Base-by-base conservation (phyloP, 345 rosid species). In the Pelargonium nanum region DNA sequence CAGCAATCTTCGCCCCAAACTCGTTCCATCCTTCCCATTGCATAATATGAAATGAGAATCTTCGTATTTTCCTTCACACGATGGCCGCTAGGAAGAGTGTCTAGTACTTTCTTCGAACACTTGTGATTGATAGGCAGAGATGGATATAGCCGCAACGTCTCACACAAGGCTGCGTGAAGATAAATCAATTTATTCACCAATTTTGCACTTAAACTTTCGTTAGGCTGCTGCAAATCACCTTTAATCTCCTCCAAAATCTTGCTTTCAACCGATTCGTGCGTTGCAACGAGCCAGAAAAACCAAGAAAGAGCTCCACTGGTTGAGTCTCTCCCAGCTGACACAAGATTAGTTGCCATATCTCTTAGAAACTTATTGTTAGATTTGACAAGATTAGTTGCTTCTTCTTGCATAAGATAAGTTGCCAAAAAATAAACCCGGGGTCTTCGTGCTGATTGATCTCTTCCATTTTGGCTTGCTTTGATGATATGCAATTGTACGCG, bases 31-130 rank as follows among this genome's bases (percentile, higher is more conserved):
- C n/a, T n/a, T n/a, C n/a, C n/a, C n/a, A n/a, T n/a, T n/a, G n/a
- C n/a, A n/a, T n/a, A n/a, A n/a, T n/a, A n/a, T n/a, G n/a, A n/a
- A n/a, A 76, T 59, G 61, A 77, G 1, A 1, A 74, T 55, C 51
- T 44, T 77, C 26, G 59, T 65, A 3, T 57, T 66, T 26, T 22
- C 20, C 24, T 68, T 55, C 0, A 77, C 71, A 52, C 48, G 57
- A 53, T 74, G 78, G 24, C 78, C 76, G 26, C 78, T 77, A 19
- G 81, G 75, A 22, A 77, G 81, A 24, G 65, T 68, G 60, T 77
- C 81, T 5, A 62, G 20, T n/a, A n/a, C n/a, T 50, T 59, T 56
- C 10, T 56, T 28, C 0, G 76, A 63, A 51, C 67, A 58, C 61
- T 68, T 68, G 6, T 65, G 51, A 17, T 74, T 62, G 15, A 74